Evolutionary conservation across 352 stramenopile species (phyloP).

Genomic region (Phytophthora multivora): DNA sequence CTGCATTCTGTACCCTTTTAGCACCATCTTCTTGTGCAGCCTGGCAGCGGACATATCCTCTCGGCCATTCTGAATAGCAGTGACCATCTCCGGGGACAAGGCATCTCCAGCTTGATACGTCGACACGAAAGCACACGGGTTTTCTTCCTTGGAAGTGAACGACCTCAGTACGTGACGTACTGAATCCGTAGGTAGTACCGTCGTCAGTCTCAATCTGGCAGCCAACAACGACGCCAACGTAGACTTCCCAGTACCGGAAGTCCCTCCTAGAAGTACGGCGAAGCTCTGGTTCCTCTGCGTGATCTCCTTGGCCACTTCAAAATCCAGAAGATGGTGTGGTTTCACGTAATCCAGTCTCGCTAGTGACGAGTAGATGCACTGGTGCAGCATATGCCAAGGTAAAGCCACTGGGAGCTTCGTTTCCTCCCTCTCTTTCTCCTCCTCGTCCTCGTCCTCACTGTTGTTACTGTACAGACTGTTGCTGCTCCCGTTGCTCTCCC

Average conservation of each 20-base stretch:
- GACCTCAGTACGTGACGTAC: slow-evolving; percentile 82
- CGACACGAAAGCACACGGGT: slow-evolving; percentile 84
- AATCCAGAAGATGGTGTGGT: slow-evolving; percentile 82
- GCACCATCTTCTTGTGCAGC: slow-evolving; percentile 81
- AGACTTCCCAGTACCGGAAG: slow-evolving; percentile 86
- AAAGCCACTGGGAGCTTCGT: slow-evolving; percentile 28
- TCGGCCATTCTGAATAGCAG: slow-evolving; percentile 44
- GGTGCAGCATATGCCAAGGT: slow-evolving; percentile 78
- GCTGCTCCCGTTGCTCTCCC: slow-evolving; percentile 11
- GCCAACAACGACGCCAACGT: slow-evolving; percentile 83
- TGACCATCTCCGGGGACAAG: slow-evolving; percentile 52
- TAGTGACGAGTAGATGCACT: slow-evolving; percentile 83
- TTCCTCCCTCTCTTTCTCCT: neutral
- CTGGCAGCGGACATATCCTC: slow-evolving; percentile 69
- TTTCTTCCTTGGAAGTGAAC: slow-evolving; percentile 82
- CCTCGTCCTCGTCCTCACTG: slow-evolving; percentile 16
- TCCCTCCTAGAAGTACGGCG: slow-evolving; percentile 85
- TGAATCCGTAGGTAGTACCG: slow-evolving; percentile 84
- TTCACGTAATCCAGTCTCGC: slow-evolving; percentile 85
- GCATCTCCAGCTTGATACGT: slow-evolving; percentile 89
- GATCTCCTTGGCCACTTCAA: slow-evolving; percentile 87
- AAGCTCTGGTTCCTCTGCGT: slow-evolving; percentile 88
- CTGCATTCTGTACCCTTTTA: slow-evolving; percentile 86
- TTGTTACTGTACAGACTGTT: slow-evolving; percentile 15
- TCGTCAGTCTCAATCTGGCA: slow-evolving; percentile 78